Evolutionary conservation across 805 yeast species (phyloP).

Genomic region (Teunomyces lycoperdinae): DNA sequence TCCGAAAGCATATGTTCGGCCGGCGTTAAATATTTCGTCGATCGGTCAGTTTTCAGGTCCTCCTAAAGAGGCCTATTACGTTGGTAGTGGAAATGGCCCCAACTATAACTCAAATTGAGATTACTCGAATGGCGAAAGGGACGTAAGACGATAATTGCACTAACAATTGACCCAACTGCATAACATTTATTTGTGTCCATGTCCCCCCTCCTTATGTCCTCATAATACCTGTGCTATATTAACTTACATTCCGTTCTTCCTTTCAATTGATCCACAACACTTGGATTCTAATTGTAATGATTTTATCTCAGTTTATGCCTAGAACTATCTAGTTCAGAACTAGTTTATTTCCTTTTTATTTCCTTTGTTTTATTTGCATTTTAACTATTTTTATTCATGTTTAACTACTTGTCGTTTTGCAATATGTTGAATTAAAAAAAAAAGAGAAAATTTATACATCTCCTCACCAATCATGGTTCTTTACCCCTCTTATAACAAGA

Average conservation of each 20-base stretch:
- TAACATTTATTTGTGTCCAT: background rate
- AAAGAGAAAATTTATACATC: background rate
- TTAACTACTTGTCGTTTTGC: conserved; percentile 1
- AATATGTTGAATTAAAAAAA: background rate
- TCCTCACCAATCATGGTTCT: background rate
- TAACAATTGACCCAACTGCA: conserved; percentile 1
- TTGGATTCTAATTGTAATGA: background rate
- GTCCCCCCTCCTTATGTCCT: background rate
- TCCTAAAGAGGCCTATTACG: background rate
- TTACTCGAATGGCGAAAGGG: background rate
- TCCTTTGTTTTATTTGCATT: conserved; percentile 1
- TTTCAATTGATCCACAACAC: background rate
- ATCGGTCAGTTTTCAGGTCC: background rate
- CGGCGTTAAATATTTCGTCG: conserved; percentile 6
- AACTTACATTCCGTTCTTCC: conserved; percentile 1
- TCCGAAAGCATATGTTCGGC: conserved; percentile 1
- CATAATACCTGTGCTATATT: conserved; percentile 3
- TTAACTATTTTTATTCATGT: conserved; percentile 1
- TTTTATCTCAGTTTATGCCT: background rate
- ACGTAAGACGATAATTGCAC: background rate
- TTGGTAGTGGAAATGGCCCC: background rate
- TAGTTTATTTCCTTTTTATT: background rate
- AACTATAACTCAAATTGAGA: background rate
- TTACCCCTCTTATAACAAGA: background rate
- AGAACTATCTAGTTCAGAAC: background rate